Evolutionary conservation across 257 asterid genomes (phyloP).

Genomic region (Solanum chiquidenum): DNA sequence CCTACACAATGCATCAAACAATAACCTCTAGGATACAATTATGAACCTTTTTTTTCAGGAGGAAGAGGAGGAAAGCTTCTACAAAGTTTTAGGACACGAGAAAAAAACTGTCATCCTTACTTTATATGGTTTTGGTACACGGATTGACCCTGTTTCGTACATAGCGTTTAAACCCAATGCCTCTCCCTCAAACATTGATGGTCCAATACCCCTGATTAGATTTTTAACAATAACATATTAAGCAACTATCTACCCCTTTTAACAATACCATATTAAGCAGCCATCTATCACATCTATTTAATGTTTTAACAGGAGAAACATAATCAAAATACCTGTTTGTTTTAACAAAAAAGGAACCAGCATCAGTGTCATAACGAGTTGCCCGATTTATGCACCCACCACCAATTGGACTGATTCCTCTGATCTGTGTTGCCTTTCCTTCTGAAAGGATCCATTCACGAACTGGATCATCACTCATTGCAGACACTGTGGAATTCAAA

Average conservation of each 20-base stretch:
- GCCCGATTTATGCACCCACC: conserved; percentile 94
- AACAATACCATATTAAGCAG: not conserved
- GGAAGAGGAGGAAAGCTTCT: not conserved
- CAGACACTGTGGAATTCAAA: conserved; percentile 39
- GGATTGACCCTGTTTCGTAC: conserved; percentile 71
- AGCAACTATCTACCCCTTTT: not conserved
- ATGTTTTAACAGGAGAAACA: not conserved
- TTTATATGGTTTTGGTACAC: conserved; percentile 82
- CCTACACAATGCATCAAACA: conserved; percentile 26
- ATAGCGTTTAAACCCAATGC: conserved; percentile 82
- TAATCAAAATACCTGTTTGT: conserved; percentile 53
- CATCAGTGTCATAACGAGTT: conserved; percentile 76
- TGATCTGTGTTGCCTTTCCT: conserved; percentile 79
- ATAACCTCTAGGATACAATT: not conserved
- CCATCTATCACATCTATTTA: not conserved
- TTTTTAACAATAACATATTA: not conserved
- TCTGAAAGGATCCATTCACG: conserved; percentile 84
- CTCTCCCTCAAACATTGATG: conserved; percentile 94
- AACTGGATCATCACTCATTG: conserved; percentile 73
- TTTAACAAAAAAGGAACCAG: conserved; percentile 76
- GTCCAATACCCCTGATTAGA: conserved; percentile 62
- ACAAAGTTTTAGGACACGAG: not conserved
- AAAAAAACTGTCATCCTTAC: conserved; percentile 19
- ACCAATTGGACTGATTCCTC: conserved; percentile 67
- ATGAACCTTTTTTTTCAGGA: not conserved